Base-by-base conservation (phyloP, 768 basidiomycete genomes). In the Mrakia hoshinonis region DNA sequence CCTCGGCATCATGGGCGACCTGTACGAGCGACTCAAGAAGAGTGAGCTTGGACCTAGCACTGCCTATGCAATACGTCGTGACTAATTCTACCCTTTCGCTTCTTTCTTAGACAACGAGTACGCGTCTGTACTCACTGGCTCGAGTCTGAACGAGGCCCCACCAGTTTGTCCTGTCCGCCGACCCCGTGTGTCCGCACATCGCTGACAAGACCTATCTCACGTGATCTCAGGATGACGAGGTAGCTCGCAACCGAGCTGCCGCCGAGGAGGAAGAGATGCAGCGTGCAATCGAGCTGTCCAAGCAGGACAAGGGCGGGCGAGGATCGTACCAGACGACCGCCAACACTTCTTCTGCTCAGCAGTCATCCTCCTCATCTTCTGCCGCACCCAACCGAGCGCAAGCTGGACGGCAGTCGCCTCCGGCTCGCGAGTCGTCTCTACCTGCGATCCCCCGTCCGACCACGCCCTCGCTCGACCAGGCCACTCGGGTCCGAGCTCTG, bases 181-280 rank as follows among this genome's bases (percentile, higher is more conserved):
- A 18, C 47, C 29, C 29, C 26, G 6, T 46, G 29, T 4, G 60
- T 48, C 29, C 22, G 51, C 48, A 18, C 34, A n/a, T n/a, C 47
- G 29, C 24, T 36, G 12, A 7, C 63, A n/a, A 26, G 36, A 64
- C 63, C 15, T 64, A 9, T 64, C 24, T 26, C 3, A 10, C 52
- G 48, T 4, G 46, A 15, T 29, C 20, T 10, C 38, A 70, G 49
- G 66, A 67, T 34, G 71, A 73, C 36, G 72, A 73, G 22, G 38
- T 63, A 7, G 72, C 60, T 24, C 58, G 72, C 1, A 46, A 48
- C 11, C 66, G 72, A 22, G 72, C 67, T 36, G 72, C 66, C 15
- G 72, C 58, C 12, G 95, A 98, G 77, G 95, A 97, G 76, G 95
- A 95, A 76, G 95, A 98, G 75, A 86, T 98, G 2, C 90, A 92